Evolutionary conservation across 1,284 basidiomycete species (phyloP).

Genomic region (Melanopsichium pennsylvanicum): DNA sequence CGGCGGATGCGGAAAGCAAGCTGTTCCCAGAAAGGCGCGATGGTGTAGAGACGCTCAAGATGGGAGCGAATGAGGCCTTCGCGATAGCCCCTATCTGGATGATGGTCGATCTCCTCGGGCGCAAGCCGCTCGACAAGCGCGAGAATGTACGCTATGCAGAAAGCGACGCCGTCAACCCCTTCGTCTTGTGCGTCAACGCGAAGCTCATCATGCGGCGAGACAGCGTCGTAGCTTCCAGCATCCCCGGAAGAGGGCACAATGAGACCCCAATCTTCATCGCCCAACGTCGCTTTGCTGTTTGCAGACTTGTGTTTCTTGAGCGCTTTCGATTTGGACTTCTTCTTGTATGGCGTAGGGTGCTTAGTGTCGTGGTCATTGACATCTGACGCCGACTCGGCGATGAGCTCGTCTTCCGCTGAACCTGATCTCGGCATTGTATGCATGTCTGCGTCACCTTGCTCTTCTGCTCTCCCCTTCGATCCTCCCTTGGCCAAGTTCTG

Average conservation of each 20-base stretch:
- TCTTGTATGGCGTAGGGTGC: slow-evolving; percentile 6
- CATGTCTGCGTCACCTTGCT: slow-evolving; percentile 1
- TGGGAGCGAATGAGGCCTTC: slow-evolving; percentile 61
- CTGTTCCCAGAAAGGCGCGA: slow-evolving; percentile 65
- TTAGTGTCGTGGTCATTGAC: not conserved
- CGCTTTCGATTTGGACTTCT: slow-evolving; percentile 23
- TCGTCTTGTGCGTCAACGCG: slow-evolving; percentile 52
- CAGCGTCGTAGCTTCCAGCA: not conserved
- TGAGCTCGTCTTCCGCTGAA: slow-evolving; percentile 5
- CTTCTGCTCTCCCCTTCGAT: not conserved
- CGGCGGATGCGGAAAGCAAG: slow-evolving; percentile 37
- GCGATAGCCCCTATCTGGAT: slow-evolving; percentile 57
- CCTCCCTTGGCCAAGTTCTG: not conserved
- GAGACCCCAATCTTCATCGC: slow-evolving; percentile 46
- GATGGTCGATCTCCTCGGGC: slow-evolving; percentile 63
- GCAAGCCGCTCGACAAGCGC: slow-evolving; percentile 61
- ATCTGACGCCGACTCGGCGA: slow-evolving; percentile 1
- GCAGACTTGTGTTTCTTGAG: slow-evolving; percentile 10
- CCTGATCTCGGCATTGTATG: not conserved
- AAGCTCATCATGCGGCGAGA: slow-evolving; percentile 34
- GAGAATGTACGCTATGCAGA: slow-evolving; percentile 63
- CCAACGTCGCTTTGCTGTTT: not conserved
- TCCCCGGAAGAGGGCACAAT: slow-evolving; percentile 32
- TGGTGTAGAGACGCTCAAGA: slow-evolving; percentile 63
- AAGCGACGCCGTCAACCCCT: slow-evolving; percentile 60